These are phyloP conservation scores for Scutellaria galericulata DNA, from an alignment of 257 asterid species.

Conservation along the genomic window DNA sequence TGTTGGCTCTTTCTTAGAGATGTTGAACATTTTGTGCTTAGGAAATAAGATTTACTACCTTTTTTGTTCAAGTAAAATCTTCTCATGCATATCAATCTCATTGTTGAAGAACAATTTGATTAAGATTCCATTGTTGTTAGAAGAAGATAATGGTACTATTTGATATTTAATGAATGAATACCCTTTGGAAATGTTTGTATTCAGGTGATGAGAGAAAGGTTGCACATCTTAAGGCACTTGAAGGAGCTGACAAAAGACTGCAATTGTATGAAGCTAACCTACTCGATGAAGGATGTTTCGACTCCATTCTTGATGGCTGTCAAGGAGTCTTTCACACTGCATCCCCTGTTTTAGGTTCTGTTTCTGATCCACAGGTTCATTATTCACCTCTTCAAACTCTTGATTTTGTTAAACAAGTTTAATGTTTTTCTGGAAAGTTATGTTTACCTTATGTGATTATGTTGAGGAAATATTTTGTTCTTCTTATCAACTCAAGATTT, in stretches of 20 bases:
- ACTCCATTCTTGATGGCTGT: slow-evolving; percentile 59
- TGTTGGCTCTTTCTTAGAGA: not conserved
- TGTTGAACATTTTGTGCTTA: slow-evolving; percentile 8
- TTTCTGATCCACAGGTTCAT: slow-evolving; percentile 50
- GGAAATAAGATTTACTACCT: not conserved
- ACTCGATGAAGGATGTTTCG: slow-evolving; percentile 57
- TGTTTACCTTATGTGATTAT: not conserved
- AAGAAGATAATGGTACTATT: not conserved
- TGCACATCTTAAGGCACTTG: slow-evolving; percentile 54
- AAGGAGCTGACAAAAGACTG: slow-evolving; percentile 66
- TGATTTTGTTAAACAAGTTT: not conserved
- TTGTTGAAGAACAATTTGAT: not conserved
- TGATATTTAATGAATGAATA: not conserved
- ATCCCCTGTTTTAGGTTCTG: slow-evolving; percentile 61
- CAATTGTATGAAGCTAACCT: slow-evolving; percentile 54
- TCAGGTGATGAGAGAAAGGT: slow-evolving; percentile 58
- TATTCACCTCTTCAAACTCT: not conserved
- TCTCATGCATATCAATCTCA: too few species aligned
- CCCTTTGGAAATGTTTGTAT: not conserved
- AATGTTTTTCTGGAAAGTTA: not conserved
- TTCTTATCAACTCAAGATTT: not conserved
- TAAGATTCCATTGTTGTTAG: not conserved
- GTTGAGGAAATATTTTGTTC: not conserved
- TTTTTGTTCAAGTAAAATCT: too few species aligned
- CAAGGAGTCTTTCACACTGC: slow-evolving; percentile 69